Conservation (phyloP, 2,329 filamentous ascomycete genomes). For the Leptosphaerulina australis region DNA sequence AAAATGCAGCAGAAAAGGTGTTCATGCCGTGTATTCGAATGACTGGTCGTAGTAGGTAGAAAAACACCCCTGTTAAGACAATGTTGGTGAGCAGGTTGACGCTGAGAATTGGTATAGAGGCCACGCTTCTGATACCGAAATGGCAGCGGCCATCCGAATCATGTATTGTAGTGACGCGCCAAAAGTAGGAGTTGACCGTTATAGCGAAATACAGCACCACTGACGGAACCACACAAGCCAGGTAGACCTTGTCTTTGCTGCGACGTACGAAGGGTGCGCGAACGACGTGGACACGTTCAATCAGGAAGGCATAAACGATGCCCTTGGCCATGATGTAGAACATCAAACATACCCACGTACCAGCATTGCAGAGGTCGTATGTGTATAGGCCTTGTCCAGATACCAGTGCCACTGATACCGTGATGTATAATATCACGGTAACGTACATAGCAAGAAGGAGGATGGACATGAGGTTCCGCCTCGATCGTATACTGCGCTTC, state of each 20-base stretch:
- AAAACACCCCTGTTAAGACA: conserved; percentile 45
- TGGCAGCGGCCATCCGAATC: conserved; percentile 39
- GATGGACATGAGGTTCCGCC: conserved; percentile 24
- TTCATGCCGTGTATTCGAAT: conserved; percentile 11
- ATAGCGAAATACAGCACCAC: conserved; percentile 31
- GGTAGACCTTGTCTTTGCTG: conserved; percentile 43
- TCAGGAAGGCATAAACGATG: conserved; percentile 46
- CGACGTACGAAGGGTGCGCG: conserved; percentile 39
- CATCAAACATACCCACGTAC: conserved; percentile 46
- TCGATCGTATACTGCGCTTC: conserved; percentile 15
- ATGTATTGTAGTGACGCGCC: conserved; percentile 39
- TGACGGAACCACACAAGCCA: conserved; percentile 33
- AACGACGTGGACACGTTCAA: conserved; percentile 49
- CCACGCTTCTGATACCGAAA: conserved; percentile 44
- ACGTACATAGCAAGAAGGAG: conserved; percentile 27
- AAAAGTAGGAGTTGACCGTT: conserved; percentile 33
- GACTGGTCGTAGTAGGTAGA: conserved; percentile 42
- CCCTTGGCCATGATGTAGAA: conserved; percentile 46
- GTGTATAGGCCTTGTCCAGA: conserved; percentile 37
- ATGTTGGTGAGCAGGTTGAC: conserved; percentile 47
- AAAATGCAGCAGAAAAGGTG: conserved; percentile 1
- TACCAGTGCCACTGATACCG: conserved; percentile 31
- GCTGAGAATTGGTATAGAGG: conserved; percentile 43
- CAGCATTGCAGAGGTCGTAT: conserved; percentile 34
- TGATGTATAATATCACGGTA: conserved; percentile 27